Conservation (phyloP, 2,329 filamentous ascomycete species). For the Stagonosporopsis vannaccii region DNA sequence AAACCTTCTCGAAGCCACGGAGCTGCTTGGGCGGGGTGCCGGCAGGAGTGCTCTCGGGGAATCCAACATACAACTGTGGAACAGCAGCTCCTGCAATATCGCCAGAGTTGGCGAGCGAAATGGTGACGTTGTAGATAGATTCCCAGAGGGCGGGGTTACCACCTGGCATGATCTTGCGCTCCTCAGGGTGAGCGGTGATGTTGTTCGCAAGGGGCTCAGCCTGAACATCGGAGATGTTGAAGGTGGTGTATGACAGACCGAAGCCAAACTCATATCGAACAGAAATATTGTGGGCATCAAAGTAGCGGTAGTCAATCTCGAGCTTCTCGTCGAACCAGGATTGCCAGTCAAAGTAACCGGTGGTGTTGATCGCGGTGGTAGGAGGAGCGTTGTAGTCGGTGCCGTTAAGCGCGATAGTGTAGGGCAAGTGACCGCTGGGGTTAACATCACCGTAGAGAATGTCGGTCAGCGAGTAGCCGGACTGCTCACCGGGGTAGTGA, state of each 20-base stretch:
- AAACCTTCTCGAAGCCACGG: conserved; percentile 61
- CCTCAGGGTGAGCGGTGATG: conserved; percentile 65
- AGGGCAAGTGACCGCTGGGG: conserved; percentile 81
- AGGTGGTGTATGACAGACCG: conserved; percentile 78
- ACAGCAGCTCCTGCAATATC: conserved; percentile 59
- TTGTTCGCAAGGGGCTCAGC: conserved; percentile 62
- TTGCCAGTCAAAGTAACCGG: conserved; percentile 54
- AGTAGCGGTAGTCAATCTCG: conserved; percentile 81
- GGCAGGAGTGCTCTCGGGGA: conserved; percentile 63
- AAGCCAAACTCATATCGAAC: conserved; percentile 83
- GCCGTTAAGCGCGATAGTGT: conserved; percentile 78
- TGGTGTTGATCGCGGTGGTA: conserved; percentile 50
- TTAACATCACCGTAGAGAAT: conserved; percentile 77
- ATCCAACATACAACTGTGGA: conserved; percentile 65
- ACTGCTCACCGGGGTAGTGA: conserved; percentile 53
- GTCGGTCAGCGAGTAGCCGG: conserved; percentile 51
- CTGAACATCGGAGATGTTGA: conserved; percentile 71
- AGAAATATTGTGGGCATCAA: conserved; percentile 69
- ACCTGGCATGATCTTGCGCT: conserved; percentile 52
- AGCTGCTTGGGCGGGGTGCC: conserved; percentile 59
- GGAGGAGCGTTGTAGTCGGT: conserved; percentile 68
- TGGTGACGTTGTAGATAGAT: conserved; percentile 70
- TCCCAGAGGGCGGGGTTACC: conserved; percentile 67
- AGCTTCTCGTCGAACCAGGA: conserved; percentile 64
- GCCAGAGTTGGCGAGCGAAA: conserved; percentile 75